Percentiles rank a stretch among this genome's conserved stretches.
phyloP scores from a whole-genome alignment of 2,329 filamentous ascomycete genomes.

The Fusarium sp. region DNA sequence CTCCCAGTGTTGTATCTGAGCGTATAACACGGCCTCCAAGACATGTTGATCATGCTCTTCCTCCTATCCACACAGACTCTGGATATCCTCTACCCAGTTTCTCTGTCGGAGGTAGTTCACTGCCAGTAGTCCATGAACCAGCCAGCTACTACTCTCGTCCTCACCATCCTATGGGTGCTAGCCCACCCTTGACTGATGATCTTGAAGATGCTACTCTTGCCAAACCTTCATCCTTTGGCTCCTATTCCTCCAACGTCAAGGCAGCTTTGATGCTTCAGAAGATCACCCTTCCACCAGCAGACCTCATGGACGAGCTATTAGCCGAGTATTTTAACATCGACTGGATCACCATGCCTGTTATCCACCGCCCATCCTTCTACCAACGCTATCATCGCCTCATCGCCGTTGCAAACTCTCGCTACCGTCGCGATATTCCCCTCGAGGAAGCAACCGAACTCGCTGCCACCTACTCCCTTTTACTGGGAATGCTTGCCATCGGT shows the following conservation, averaged over 20 bases:
- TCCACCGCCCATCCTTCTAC: conserved; percentile 40
- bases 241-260: conserved; percentile 44
- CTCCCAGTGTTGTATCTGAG: conserved; percentile 29
- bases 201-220: conserved; percentile 36
- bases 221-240: conserved; percentile 43
- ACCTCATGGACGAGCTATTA: conserved; percentile 44
- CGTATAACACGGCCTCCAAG: conserved; percentile 26
- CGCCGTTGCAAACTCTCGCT: conserved; percentile 44
- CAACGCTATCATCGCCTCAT: conserved; percentile 44
- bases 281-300: conserved; percentile 38
- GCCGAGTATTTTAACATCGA: conserved; percentile 42
- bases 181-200: conserved; percentile 44
- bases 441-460: conserved; percentile 43
- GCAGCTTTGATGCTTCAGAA: conserved; percentile 45
- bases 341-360: conserved; percentile 41
- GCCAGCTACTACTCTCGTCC: conserved; percentile 31
- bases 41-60: conserved; percentile 34
- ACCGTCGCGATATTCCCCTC: conserved; percentile 43
- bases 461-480: conserved; percentile 37
- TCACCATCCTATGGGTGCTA: conserved; percentile 38
- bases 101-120: conserved; percentile 18
- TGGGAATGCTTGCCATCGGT: conserved; percentile 44
- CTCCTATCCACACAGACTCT: conserved; percentile 37
- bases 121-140: conserved; percentile 34
- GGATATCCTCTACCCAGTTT: conserved; percentile 27